Conservation (phyloP, 2,329 filamentous ascomycete genomes). For the Coniochaeta sp. region DNA sequence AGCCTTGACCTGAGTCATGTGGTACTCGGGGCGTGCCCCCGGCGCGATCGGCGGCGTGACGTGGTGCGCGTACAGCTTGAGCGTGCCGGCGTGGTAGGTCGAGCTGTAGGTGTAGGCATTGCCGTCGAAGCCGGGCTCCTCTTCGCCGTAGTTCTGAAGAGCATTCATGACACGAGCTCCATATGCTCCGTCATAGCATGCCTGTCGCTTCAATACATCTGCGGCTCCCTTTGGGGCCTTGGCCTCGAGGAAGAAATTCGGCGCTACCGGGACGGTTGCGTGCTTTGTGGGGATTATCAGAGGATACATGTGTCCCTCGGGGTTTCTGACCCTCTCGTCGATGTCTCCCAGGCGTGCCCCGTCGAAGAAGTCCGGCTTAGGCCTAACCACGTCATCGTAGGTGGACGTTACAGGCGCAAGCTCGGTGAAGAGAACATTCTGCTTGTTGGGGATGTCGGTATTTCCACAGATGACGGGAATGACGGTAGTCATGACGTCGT, state of each 20-base stretch:
- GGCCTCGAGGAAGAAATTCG: constrained; percentile 13
- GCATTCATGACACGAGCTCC: constrained; percentile 20
- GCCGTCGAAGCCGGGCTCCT: constrained; percentile 26
- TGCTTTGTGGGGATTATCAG: constrained; percentile 14
- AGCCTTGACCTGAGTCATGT: constrained; percentile 28
- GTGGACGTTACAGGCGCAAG: constrained; percentile 7
- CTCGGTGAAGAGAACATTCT: not conserved
- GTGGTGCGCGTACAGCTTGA: constrained; percentile 31
- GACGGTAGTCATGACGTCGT: not conserved
- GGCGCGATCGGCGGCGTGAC: constrained; percentile 20
- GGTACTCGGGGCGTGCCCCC: constrained; percentile 27
- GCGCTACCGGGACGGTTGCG: constrained; percentile 8
- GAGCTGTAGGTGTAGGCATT: constrained; percentile 30
- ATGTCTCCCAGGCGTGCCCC: not conserved
- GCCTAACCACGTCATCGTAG: constrained; percentile 6
- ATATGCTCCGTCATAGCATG: constrained; percentile 27
- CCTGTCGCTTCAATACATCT: constrained; percentile 19
- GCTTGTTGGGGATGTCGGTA: not conserved
- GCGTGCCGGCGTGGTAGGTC: constrained; percentile 24
- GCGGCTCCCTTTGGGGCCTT: constrained; percentile 5
- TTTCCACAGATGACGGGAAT: not conserved
- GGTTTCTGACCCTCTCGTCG: not conserved
- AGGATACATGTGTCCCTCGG: constrained; percentile 8
- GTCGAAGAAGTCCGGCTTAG: not conserved
- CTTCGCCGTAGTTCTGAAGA: constrained; percentile 26